phyloP scores from a whole-genome alignment of 306 rosid species.

The Styphnolobium japonicum region DNA sequence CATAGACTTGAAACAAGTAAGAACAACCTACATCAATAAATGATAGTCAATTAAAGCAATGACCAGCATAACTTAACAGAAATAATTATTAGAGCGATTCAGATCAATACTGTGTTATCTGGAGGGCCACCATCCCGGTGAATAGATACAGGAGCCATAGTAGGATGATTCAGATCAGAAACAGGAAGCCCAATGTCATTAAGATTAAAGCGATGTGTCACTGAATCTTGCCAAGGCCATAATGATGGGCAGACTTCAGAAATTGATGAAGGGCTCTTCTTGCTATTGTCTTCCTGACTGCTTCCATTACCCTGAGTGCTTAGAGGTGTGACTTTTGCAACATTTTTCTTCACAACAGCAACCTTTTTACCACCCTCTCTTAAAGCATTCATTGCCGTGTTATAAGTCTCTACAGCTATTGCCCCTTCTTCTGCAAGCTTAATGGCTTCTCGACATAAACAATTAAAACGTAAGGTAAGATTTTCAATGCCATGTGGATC shows the following conservation, averaged over 20 bases:
- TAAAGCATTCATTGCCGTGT: slow-evolving; percentile 51
- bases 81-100: slow-evolving; percentile 17
- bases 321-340: slow-evolving; percentile 49
- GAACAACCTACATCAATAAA: slow-evolving; percentile 56
- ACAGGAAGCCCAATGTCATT: slow-evolving; percentile 57
- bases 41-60: background rate
- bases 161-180: slow-evolving; percentile 51
- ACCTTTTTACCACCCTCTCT: slow-evolving; percentile 56
- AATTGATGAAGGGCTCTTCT: slow-evolving; percentile 38
- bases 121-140: slow-evolving; percentile 48
- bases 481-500: slow-evolving; percentile 49
- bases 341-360: slow-evolving; percentile 50
- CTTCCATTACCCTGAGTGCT: slow-evolving; percentile 48
- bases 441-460: slow-evolving; percentile 67
- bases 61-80: background rate
- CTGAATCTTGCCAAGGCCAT: slow-evolving; percentile 72
- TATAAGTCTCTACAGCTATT: slow-evolving; percentile 61
- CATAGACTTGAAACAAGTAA: slow-evolving; percentile 76
- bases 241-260: slow-evolving; percentile 42
- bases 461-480: slow-evolving; percentile 63
- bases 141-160: slow-evolving; percentile 53
- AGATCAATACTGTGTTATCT: slow-evolving; percentile 52
- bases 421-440: slow-evolving; percentile 81
- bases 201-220: slow-evolving; percentile 52
- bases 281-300: slow-evolving; percentile 54